A percentile compares a stretch with the other conserved stretches of the same genome.
phyloP scores from a whole-genome alignment of 305 asterid species.

The Euphrasia arctica region DNA sequence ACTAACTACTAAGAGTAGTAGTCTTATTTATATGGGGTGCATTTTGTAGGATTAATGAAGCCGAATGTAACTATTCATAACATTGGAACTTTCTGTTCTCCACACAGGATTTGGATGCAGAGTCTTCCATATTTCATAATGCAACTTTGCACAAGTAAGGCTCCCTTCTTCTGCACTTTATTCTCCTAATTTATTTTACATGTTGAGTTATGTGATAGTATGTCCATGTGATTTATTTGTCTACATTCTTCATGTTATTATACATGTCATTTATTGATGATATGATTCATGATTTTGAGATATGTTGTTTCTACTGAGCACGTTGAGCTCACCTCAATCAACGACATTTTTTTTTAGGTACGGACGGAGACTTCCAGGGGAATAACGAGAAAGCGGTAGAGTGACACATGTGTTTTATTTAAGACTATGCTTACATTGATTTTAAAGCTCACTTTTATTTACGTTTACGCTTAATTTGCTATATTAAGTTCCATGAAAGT shows the following conservation, averaged over 20 bases:
- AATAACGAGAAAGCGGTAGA: too few relatives aligned
- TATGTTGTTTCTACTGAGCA: too few relatives aligned
- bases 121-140: slow-evolving; percentile 84
- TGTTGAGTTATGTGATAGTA: not conserved
- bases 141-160: slow-evolving; percentile 89
- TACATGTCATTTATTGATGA: not conserved
- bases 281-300: too few relatives aligned
- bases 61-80: slow-evolving; percentile 21
- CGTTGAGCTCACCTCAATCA: too few relatives aligned
- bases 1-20: not conserved
- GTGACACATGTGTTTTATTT: too few relatives aligned
- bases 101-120: slow-evolving; percentile 92
- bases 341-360: too few relatives aligned
- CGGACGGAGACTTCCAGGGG: too few relatives aligned
- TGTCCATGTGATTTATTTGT: not conserved
- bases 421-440: too few relatives aligned
- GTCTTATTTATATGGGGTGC: slow-evolving; percentile 16
- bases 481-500: too few relatives aligned
- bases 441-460: too few relatives aligned
- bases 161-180: slow-evolving; percentile 18
- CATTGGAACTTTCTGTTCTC: slow-evolving; percentile 29
- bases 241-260: slow-evolving; percentile 10
- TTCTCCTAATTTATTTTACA: slow-evolving; percentile 13
- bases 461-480: too few relatives aligned
- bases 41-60: slow-evolving; percentile 19